Conservation (phyloP, 805 yeast species). For the Scheffersomyces amazonensis region DNA sequence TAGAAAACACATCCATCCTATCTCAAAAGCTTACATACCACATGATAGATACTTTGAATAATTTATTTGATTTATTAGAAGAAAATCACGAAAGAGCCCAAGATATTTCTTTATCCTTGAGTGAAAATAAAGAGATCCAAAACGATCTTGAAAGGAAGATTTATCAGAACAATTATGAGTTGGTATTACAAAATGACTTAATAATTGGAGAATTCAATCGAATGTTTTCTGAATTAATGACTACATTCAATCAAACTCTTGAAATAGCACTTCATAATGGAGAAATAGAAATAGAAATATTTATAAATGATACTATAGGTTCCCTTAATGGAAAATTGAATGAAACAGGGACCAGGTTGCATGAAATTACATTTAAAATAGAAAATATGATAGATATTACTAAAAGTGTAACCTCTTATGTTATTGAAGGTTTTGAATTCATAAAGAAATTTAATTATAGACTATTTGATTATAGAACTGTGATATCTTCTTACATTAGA, state of each 20-base stretch:
- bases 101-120: constrained; percentile 1
- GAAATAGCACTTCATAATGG: not conserved
- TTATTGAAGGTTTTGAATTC: not conserved
- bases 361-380: constrained; percentile 1
- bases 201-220: not conserved
- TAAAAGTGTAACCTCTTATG: not conserved
- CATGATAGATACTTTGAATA: not conserved
- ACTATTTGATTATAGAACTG: no score
- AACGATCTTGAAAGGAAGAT: not conserved
- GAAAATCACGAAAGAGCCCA: constrained; percentile 1
- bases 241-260: not conserved
- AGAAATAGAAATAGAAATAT: not conserved
- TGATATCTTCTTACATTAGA: no score
- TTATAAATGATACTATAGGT: constrained; percentile 1
- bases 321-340: constrained; percentile 2
- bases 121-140: constrained; percentile 2
- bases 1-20: not conserved
- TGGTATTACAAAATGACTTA: not conserved
- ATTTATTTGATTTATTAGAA: not conserved
- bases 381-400: not conserved
- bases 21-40: constrained; percentile 1
- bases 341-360: constrained; percentile 1
- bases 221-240: not conserved
- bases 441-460: not conserved
- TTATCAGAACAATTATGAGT: not conserved